Evolutionary conservation across 169 alveolate genomes (phyloP), one percentile per base, ranked within the genome.

Genomic region (Eimeria necatrix): DNA sequence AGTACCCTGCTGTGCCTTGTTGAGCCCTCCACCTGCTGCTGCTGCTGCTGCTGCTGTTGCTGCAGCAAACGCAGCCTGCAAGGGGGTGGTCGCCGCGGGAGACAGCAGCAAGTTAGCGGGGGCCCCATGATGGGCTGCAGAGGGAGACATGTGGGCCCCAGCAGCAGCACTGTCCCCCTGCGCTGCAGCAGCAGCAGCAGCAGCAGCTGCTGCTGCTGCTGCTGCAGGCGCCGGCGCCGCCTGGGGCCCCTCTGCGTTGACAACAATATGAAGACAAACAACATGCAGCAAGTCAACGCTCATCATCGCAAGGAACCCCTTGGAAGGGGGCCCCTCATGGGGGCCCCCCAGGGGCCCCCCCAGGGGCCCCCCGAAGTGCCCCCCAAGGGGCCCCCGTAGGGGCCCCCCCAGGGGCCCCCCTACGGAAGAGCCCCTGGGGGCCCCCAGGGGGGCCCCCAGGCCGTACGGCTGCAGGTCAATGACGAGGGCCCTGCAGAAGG

Each of bases 41-140:
- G 59, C 24, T 76, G 59, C 64, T 49, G 88, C 88, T 16, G 88
- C 88, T 18, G 88, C 48, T 18, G 88, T 46, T 20, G 88, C 88
- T 14, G 87, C 48, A 46, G 68, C 59, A 20, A 49, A 78, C 1
- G 87, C 22, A 4, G 87, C 46, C 41, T 49, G 49, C 64, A 78
- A 61, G 64, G 64, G 64, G 2, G 68, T 46, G 64, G 10, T 26
- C 24, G 48, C 87, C 2, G 60, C 24, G 7, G 64, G n/a, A 26
- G 26, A 6, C n/a, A 9, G 87, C 64, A 48, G 49, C 32, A n/a
- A 48, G 87, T 9, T 18, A 56, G 4, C 12, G 87, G 16, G 9
- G 87, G 64, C 46, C 87, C 53, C 85, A 20, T 24, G 48, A 1
- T 18, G 80, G 80, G 49, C 80, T 9, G 18, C 46, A 68, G 32